These are phyloP conservation scores for Rhynchosporium secalis DNA, from an alignment of 2,329 filamentous ascomycete genomes.

Conservation along the genomic window DNA sequence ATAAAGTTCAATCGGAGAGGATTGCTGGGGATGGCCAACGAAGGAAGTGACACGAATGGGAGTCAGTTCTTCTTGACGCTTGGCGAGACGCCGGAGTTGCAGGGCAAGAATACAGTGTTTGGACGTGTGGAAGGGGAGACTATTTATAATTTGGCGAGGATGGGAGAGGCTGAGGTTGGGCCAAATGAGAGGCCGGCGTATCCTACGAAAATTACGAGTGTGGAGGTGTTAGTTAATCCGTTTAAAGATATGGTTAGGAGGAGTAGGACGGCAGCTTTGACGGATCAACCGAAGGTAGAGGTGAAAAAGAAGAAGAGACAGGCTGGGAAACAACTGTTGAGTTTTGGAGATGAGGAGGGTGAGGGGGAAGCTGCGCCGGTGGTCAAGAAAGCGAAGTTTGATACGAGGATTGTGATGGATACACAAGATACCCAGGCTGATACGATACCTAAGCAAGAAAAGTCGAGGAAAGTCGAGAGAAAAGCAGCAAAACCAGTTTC, in stretches of 20 bases:
- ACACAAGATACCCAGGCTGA: conserved; percentile 44
- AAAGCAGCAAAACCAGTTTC: conserved; percentile 38
- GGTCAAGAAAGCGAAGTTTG: conserved; percentile 76
- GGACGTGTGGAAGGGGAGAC: conserved; percentile 90
- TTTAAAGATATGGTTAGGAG: conserved; percentile 79
- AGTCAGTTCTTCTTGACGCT: conserved; percentile 98
- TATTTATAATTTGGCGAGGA: conserved; percentile 93
- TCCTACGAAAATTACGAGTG: conserved; percentile 71
- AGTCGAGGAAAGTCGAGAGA: conserved; percentile 39
- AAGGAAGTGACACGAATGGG: conserved; percentile 77
- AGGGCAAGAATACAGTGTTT: conserved; percentile 90
- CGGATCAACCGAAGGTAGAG: conserved; percentile 46
- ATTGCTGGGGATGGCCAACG: conserved; percentile 94
- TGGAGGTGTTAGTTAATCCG: conserved; percentile 78
- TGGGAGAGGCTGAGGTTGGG: conserved; percentile 83
- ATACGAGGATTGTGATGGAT: conserved; percentile 70
- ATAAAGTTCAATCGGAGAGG: conserved; percentile 92
- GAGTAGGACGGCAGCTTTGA: conserved; percentile 53
- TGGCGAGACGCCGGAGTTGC: conserved; percentile 79
- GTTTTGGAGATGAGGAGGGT: conserved; percentile 68
- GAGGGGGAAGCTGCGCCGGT: conserved; percentile 58
- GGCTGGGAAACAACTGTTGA: conserved; percentile 72
- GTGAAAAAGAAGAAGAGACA: conserved; percentile 70
- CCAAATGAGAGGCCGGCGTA: conserved; percentile 84
- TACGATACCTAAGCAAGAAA: conserved; percentile 32